Evolutionary conservation across 306 rosid genomes (phyloP).

Genomic region (Pterocarpus macrocarpus): DNA sequence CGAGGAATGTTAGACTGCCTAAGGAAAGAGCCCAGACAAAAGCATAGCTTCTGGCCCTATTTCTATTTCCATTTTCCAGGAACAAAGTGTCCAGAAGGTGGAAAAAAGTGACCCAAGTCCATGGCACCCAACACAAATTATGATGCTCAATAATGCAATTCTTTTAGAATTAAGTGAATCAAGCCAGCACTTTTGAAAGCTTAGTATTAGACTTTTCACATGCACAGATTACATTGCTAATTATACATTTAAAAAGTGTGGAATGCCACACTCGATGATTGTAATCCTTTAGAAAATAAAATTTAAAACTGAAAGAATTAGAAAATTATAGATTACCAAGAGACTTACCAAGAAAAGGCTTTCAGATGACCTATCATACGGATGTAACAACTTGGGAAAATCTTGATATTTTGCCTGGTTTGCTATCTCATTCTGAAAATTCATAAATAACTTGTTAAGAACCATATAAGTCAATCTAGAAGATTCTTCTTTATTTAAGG

Average conservation of each 20-base stretch:
- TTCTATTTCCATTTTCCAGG: conserved; percentile 39
- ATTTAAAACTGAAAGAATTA: conserved; percentile 26
- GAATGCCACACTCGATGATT: conserved; percentile 10
- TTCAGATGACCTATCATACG: conserved; percentile 92
- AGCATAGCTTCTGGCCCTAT: conserved; percentile 18
- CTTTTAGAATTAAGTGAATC: conserved; percentile 22
- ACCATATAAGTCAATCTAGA: conserved; percentile 33
- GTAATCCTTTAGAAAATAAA: conserved; percentile 31
- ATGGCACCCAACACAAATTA: conserved; percentile 11
- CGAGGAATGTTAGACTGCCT: conserved; percentile 31
- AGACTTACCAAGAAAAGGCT: conserved; percentile 81
- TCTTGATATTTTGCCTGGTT: conserved; percentile 65
- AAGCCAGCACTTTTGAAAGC: conserved; percentile 40
- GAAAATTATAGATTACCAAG: conserved; percentile 38
- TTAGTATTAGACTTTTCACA: conserved; percentile 30
- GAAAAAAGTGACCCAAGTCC: conserved; percentile 34
- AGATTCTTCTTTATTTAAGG: conserved; percentile 13
- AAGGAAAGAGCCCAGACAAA: conserved; percentile 39
- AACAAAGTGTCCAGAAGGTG: conserved; percentile 30
- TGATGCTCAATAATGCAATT: conserved; percentile 31
- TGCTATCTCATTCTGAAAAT: conserved; percentile 70
- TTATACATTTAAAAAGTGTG: conserved; percentile 9
- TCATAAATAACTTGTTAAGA: conserved; percentile 38
- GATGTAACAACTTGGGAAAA: conserved; percentile 80
- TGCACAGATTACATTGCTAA: neutral